Evolutionary conservation across 2,329 filamentous ascomycete genomes (phyloP).

Genomic region (Pseudocercospora eumusae): DNA sequence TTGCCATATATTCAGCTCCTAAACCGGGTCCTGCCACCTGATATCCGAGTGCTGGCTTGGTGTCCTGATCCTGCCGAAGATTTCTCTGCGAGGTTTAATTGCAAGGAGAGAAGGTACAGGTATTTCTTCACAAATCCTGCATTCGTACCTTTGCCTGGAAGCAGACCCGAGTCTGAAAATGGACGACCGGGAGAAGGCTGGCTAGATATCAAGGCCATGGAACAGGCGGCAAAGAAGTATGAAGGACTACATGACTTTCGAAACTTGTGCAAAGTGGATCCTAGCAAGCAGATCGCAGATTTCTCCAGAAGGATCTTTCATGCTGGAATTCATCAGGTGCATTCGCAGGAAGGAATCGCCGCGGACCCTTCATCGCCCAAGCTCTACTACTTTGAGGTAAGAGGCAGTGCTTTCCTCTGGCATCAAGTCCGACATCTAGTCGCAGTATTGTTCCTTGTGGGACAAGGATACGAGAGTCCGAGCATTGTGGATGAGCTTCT

Average conservation of each 20-base stretch:
- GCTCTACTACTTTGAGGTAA: constrained; percentile 83
- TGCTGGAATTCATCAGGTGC: constrained; percentile 73
- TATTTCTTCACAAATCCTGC: constrained; percentile 98
- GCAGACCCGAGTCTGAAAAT: constrained; percentile 30
- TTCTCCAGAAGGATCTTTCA: constrained; percentile 78
- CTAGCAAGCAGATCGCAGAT: constrained; percentile 82
- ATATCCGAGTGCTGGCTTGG: constrained; percentile 92
- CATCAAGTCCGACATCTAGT: constrained; percentile 97
- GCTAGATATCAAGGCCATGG: constrained; percentile 87
- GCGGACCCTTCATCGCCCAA: constrained; percentile 50
- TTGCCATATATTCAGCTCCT: constrained; percentile 79
- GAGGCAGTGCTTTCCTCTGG: constrained; percentile 93
- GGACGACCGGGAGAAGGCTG: constrained; percentile 60
- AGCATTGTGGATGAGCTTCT: constrained; percentile 72
- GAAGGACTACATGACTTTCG: constrained; percentile 90
- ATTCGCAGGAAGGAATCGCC: constrained; percentile 16
- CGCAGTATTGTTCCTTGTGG: constrained; percentile 86
- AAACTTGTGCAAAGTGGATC: constrained; percentile 94
- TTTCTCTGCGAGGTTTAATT: constrained; percentile 92
- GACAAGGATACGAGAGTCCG: constrained; percentile 80
- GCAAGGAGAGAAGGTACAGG: constrained; percentile 84
- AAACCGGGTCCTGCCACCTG: constrained; percentile 82
- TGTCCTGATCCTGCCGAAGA: constrained; percentile 75
- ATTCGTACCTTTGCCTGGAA: constrained; percentile 63
- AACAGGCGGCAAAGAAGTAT: constrained; percentile 73